Conservation (phyloP, 192 early-diverging fungal genomes). For the Phycomyces blakesleeanus region DNA sequence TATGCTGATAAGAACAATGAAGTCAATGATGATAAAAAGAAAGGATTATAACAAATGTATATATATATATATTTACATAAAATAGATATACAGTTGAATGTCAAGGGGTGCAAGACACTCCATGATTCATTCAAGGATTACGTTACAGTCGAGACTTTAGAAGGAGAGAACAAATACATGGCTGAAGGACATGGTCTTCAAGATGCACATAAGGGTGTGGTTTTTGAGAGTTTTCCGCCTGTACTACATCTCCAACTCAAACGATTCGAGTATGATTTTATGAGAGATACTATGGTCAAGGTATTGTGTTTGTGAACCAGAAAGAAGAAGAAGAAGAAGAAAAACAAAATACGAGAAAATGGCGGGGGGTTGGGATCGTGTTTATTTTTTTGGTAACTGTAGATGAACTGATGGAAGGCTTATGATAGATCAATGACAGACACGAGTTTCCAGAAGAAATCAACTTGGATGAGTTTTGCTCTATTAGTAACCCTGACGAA, state of each 20-base stretch:
- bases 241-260: constrained; percentile 96
- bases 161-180: constrained; percentile 95
- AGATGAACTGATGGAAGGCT: too few relatives aligned
- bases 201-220: constrained; percentile 94
- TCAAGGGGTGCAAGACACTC: constrained; percentile 88
- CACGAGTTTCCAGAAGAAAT: constrained; percentile 88
- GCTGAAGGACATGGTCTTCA: constrained; percentile 93
- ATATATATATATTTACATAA: neutral
- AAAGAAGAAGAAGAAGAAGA: too few relatives aligned
- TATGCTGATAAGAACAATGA: constrained; percentile 17
- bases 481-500: constrained; percentile 52
- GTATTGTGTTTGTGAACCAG: constrained; percentile 40
- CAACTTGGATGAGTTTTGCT: constrained; percentile 82
- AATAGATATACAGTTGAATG: constrained; percentile 92
- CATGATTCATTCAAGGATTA: constrained; percentile 89
- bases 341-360: too few relatives aligned
- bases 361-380: too few relatives aligned
- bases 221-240: constrained; percentile 88
- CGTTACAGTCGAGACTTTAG: constrained; percentile 84
- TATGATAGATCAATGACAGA: constrained; percentile 83
- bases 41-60: too few relatives aligned
- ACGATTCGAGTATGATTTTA: constrained; percentile 96
- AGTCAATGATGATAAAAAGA: too few relatives aligned
- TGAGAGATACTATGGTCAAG: constrained; percentile 87
- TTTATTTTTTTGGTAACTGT: neutral